Base-by-base conservation (phyloP, 2,329 filamentous ascomycete genomes). In the Phialophora chinensis region DNA sequence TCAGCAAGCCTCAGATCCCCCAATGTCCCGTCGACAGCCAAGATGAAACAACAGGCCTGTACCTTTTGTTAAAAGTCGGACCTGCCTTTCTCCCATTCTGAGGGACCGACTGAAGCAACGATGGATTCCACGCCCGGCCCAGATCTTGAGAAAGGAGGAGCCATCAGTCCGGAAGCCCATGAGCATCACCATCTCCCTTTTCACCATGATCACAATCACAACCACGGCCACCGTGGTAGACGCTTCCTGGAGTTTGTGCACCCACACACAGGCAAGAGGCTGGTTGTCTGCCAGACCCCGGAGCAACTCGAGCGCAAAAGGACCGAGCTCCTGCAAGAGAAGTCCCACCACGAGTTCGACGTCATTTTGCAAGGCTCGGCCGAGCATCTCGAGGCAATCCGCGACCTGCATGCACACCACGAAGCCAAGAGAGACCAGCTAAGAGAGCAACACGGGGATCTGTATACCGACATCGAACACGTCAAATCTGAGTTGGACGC, bases 381-480 rank as follows among this genome's bases (percentile, higher is more conserved):
- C 23, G 66, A 68, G 33, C 68, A 70, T 42, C 29, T 70, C 11
- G 61, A 66, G 25, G 84, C 83, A 23, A 80, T 89, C 44, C 77
- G 79, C 54, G 73, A 82, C 66, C 80, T 84, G 0, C 85, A 85
- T 69, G 76, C 76, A 29, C 85, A 88, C 70, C 86, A 88, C 73
- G 80, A 85, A 67, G 72, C 75, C 25, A 78, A 78, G 10, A 81
- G 83, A 38, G 78, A 80, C 49, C 74, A 78, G 57, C 78, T 89
- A 31, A 79, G 80, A 38, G 75, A 81, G 60, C 77, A 81, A 67
- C 82, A 87, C 72, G 82, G 82, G 1, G 78, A 81, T 10, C 76
- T 83, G 7, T 86, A 84, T 70, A 81, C 84, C 33, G 83, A 87
- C 70, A 86, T 87, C 76, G 86, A 88, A 72, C 74, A 80, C 57